These are phyloP conservation scores for Marasmius tenuissimus DNA, from an alignment of 1,284 basidiomycete genomes.

Conservation along the genomic window DNA sequence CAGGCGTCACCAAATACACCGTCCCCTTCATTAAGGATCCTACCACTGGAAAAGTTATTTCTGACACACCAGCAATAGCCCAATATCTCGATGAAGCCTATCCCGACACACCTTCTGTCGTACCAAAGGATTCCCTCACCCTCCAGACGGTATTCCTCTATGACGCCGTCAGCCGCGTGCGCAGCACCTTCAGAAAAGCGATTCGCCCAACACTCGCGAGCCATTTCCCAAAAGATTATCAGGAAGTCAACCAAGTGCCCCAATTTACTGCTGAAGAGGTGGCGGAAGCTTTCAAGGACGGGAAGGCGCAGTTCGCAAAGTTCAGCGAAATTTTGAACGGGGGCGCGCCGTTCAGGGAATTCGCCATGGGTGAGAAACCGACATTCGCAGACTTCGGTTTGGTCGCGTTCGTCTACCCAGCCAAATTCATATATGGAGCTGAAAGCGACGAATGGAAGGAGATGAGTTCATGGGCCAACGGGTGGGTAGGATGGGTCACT, in stretches of 20 bases:
- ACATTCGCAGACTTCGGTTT: slow-evolving; percentile 10
- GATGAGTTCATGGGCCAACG: slow-evolving; percentile 6
- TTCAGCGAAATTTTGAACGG: slow-evolving; percentile 25
- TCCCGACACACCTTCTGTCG: slow-evolving; percentile 31
- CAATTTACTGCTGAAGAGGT: slow-evolving; percentile 27
- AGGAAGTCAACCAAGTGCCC: slow-evolving; percentile 30
- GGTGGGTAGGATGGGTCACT: neutral
- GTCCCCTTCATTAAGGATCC: slow-evolving; percentile 26
- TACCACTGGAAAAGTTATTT: slow-evolving; percentile 30
- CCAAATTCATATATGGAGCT: slow-evolving; percentile 1
- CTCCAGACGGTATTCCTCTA: slow-evolving; percentile 32
- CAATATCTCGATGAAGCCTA: slow-evolving; percentile 46
- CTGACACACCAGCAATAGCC: slow-evolving; percentile 43
- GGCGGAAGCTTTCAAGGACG: slow-evolving; percentile 27
- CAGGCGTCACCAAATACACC: slow-evolving; percentile 19
- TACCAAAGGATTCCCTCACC: slow-evolving; percentile 26
- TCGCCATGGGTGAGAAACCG: slow-evolving; percentile 17
- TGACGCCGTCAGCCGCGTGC: slow-evolving; percentile 15
- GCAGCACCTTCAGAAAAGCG: slow-evolving; percentile 17
- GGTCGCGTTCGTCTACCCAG: neutral
- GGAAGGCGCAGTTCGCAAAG: slow-evolving; percentile 19
- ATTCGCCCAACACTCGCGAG: slow-evolving; percentile 25
- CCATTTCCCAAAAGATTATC: slow-evolving; percentile 26
- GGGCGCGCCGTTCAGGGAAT: slow-evolving; percentile 16
- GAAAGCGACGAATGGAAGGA: slow-evolving; percentile 12